Conservation (phyloP, 2,329 filamentous ascomycete species). For the Calonectria hawksworthii region DNA sequence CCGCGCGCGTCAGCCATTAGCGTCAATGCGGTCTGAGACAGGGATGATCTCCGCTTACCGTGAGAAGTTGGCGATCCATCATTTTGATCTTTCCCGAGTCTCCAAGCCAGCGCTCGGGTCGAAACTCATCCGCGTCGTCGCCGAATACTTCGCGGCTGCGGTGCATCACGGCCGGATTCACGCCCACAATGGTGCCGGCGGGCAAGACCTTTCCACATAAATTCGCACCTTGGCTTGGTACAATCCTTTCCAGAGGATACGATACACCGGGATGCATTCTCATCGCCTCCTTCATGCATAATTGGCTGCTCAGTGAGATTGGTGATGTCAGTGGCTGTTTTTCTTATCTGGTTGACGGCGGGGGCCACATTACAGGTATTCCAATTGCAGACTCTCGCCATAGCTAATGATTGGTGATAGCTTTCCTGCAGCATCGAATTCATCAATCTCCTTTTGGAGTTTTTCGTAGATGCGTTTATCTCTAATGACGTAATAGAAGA, state of each 20-base stretch:
- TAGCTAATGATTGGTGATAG: constrained; percentile 52
- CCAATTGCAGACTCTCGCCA: constrained; percentile 68
- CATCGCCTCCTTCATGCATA: constrained; percentile 60
- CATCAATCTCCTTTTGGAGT: constrained; percentile 68
- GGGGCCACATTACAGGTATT: constrained; percentile 60
- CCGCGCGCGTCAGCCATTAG: background rate
- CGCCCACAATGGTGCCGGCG: constrained; percentile 51
- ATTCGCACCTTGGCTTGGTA: constrained; percentile 10
- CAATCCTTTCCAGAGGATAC: constrained; percentile 26
- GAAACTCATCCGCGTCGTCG: constrained; percentile 65
- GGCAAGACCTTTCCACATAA: constrained; percentile 22
- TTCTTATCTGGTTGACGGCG: background rate
- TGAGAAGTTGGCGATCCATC: constrained; percentile 41
- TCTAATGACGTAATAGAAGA: constrained; percentile 74
- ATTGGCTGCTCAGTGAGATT: background rate
- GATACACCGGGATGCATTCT: constrained; percentile 64
- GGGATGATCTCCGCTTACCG: background rate
- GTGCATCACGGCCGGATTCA: constrained; percentile 63
- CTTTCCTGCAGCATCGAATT: constrained; percentile 60
- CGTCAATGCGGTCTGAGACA: background rate
- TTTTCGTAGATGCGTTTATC: constrained; percentile 63
- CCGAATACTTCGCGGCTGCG: constrained; percentile 69
- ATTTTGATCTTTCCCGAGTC: constrained; percentile 25
- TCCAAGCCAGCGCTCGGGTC: constrained; percentile 67
- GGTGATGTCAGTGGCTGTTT: background rate